A percentile compares a stretch with the other conserved stretches of the same genome.
These are phyloP conservation scores for Crithidia sp. DNA, from an alignment of 208 protist genomes.

Conservation along the genomic window DNA sequence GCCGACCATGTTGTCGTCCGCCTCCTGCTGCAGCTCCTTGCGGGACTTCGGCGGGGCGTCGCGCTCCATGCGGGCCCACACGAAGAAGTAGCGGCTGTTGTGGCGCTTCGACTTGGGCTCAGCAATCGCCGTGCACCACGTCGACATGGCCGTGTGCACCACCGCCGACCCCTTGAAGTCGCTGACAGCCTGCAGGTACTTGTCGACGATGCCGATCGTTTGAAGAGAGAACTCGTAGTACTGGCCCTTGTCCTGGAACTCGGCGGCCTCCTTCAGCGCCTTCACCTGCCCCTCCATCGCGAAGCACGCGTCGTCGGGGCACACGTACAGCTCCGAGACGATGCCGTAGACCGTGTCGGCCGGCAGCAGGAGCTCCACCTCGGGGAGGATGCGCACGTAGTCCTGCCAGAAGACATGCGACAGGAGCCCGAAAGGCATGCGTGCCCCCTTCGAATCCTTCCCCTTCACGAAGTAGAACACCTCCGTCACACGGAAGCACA, in stretches of 20 bases:
- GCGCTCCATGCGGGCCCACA: conserved; percentile 88
- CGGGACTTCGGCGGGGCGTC: conserved; percentile 33
- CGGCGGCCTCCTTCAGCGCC: conserved; percentile 77
- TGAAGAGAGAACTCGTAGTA: conserved; percentile 84
- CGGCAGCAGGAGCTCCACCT: conserved; percentile 67
- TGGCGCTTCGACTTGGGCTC: conserved; percentile 47
- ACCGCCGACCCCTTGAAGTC: conserved; percentile 67
- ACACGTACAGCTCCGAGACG: conserved; percentile 78
- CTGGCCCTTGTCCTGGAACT: conserved; percentile 80
- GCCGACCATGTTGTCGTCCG: conserved; percentile 44
- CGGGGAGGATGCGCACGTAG: conserved; percentile 87
- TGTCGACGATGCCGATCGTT: conserved; percentile 68
- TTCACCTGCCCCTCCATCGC: conserved; percentile 85
- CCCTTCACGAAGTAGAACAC: conserved; percentile 86
- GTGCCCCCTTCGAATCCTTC: conserved; percentile 61
- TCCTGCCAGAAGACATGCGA: conserved; percentile 92
- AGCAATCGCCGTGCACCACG: conserved; percentile 71
- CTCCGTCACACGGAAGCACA: conserved; percentile 89
- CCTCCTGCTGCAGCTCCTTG: conserved; percentile 47
- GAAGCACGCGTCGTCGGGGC: conserved; percentile 83
- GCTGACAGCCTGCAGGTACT: conserved; percentile 54
- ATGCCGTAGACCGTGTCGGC: conserved; percentile 78
- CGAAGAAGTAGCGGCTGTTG: conserved; percentile 78
- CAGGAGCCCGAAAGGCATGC: conserved; percentile 75
- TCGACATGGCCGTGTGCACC: conserved; percentile 72